Evolutionary conservation across 2,329 filamentous ascomycete species (phyloP).

Genomic region (Falciphora oryzae): DNA sequence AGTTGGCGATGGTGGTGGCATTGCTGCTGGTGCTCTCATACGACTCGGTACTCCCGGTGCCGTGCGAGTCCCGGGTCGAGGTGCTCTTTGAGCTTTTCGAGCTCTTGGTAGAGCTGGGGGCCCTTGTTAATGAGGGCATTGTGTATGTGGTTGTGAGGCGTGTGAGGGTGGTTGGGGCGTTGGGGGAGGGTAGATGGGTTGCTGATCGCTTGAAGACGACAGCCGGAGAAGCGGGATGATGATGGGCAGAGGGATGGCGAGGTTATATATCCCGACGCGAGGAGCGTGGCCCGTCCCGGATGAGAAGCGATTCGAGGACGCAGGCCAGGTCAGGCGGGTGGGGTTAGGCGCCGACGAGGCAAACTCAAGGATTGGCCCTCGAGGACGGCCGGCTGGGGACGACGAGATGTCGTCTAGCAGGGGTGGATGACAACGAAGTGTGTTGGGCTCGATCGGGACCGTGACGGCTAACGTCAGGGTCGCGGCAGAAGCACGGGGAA

Average conservation of each 20-base stretch:
- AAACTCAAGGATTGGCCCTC: background rate
- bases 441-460: background rate
- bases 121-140: slow-evolving; percentile 12
- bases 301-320: background rate
- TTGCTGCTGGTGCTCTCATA: slow-evolving; percentile 13
- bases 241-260: background rate
- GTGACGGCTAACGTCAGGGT: background rate
- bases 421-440: background rate
- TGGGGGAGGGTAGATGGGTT: background rate
- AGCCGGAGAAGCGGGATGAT: background rate
- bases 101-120: slow-evolving; percentile 5
- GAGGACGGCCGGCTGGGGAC: background rate
- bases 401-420: background rate
- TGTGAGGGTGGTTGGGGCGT: background rate
- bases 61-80: slow-evolving; percentile 7
- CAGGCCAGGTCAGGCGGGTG: background rate
- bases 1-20: slow-evolving; percentile 12
- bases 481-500: background rate
- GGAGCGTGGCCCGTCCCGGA: background rate
- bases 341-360: background rate
- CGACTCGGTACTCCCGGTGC: slow-evolving; percentile 13
- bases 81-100: slow-evolving; percentile 7
- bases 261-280: background rate
- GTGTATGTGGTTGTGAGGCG: slow-evolving; percentile 6
- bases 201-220: background rate